phyloP scores from a whole-genome alignment of 2,329 filamentous ascomycete species.

The Exserohilum turcica region DNA sequence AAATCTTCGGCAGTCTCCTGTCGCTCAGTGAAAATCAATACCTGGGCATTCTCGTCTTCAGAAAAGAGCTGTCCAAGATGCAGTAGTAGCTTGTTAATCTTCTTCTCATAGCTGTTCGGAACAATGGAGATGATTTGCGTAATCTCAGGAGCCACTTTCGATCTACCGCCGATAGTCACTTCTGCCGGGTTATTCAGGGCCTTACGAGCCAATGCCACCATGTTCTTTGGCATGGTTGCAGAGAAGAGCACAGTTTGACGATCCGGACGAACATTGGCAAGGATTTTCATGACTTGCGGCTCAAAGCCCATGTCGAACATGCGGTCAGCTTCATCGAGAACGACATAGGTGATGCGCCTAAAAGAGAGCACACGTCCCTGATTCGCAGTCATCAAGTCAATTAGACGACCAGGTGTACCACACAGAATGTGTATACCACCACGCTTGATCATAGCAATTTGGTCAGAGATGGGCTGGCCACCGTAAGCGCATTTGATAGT shows the following conservation, averaged over 20 bases:
- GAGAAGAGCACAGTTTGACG: slow-evolving; percentile 95
- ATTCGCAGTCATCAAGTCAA: slow-evolving; percentile 92
- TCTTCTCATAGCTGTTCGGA: slow-evolving; percentile 64
- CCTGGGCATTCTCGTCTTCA: slow-evolving; percentile 84
- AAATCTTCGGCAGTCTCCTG: slow-evolving; percentile 70
- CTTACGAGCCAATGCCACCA: slow-evolving; percentile 89
- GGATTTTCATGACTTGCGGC: slow-evolving; percentile 96
- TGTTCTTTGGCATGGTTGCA: slow-evolving; percentile 91
- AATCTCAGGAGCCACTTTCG: slow-evolving; percentile 71
- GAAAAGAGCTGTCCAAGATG: slow-evolving; percentile 86
- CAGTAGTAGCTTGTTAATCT: slow-evolving; percentile 83
- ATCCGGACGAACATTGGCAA: slow-evolving; percentile 88
- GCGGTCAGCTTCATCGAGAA: slow-evolving; percentile 94
- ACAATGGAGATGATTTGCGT: slow-evolving; percentile 86
- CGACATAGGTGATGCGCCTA: slow-evolving; percentile 86
- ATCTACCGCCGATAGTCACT: slow-evolving; percentile 88
- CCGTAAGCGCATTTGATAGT: slow-evolving; percentile 92
- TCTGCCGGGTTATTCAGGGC: slow-evolving; percentile 84
- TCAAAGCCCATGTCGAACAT: slow-evolving; percentile 99
- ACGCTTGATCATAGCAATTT: slow-evolving; percentile 94
- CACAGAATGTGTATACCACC: slow-evolving; percentile 92
- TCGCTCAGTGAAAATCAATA: slow-evolving; percentile 88
- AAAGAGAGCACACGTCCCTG: slow-evolving; percentile 93
- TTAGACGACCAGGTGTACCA: slow-evolving; percentile 88
- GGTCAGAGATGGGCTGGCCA: slow-evolving; percentile 93